These are phyloP conservation scores for Phytophthora capsici DNA, from an alignment of 352 stramenopile species.

Conservation along the genomic window DNA sequence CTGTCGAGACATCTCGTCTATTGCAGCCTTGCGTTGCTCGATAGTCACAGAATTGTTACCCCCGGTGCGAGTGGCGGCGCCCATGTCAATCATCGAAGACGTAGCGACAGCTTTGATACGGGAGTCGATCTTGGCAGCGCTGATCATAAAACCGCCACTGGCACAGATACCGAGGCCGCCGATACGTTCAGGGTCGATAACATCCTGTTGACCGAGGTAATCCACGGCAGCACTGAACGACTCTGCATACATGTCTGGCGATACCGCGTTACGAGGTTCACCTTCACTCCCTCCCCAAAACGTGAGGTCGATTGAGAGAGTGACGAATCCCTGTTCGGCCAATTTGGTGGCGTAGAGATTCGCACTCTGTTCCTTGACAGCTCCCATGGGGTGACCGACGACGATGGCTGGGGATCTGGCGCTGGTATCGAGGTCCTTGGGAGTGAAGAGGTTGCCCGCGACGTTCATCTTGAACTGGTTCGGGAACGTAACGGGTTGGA, in stretches of 20 bases:
- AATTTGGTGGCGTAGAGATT: constrained; percentile 25
- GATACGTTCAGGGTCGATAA: constrained; percentile 17
- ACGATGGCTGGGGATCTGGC: too few species aligned
- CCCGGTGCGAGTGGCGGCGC: not conserved
- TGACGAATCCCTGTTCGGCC: constrained; percentile 25
- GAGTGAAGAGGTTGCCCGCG: too few species aligned
- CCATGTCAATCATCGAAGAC: constrained; percentile 22
- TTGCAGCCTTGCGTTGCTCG: constrained; percentile 6
- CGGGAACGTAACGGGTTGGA: too few species aligned
- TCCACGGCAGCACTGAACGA: constrained; percentile 1
- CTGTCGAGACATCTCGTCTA: not conserved
- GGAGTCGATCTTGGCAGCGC: constrained; percentile 26
- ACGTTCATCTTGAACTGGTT: too few species aligned
- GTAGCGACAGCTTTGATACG: constrained; percentile 23
- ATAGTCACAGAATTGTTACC: not conserved
- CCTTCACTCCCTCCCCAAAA: constrained; percentile 17
- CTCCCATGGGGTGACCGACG: constrained; percentile 15
- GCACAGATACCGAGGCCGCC: constrained; percentile 20
- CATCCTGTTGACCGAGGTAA: constrained; percentile 10
- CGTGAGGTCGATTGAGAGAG: constrained; percentile 13
- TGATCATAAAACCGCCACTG: constrained; percentile 15
- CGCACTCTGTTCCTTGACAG: constrained; percentile 30
- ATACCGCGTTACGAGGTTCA: not conserved
- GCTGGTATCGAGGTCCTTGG: too few species aligned
- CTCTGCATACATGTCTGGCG: not conserved